Evolutionary conservation across 2,329 filamentous ascomycete species (phyloP).

Genomic region (Epichloe aotearoae): DNA sequence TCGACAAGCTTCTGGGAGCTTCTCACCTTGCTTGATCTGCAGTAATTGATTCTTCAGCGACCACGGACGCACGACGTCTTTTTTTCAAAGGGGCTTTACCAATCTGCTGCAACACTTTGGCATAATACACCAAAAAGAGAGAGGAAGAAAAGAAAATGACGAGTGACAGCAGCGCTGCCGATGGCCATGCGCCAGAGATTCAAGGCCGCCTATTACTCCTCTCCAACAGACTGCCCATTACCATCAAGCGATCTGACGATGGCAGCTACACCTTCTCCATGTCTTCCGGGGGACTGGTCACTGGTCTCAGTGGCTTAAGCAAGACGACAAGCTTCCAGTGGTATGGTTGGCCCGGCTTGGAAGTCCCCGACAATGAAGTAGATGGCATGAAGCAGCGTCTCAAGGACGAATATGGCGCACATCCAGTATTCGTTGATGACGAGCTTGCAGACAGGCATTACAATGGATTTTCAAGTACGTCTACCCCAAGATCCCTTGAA

Average conservation of each 20-base stretch:
- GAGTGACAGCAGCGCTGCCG: conserved; percentile 11
- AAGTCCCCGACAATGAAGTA: conserved; percentile 77
- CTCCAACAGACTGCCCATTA: conserved; percentile 91
- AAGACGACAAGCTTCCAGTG: conserved; percentile 93
- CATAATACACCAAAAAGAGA: background rate
- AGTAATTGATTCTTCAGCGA: background rate
- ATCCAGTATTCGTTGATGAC: conserved; percentile 87
- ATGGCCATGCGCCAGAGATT: conserved; percentile 19
- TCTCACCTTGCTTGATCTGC: background rate
- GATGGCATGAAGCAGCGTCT: conserved; percentile 61
- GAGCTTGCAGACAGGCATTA: conserved; percentile 92
- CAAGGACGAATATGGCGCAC: conserved; percentile 75
- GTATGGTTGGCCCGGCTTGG: conserved; percentile 95
- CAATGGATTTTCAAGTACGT: conserved; percentile 90
- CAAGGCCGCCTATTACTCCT: conserved; percentile 60
- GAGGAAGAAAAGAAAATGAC: conserved; percentile 1
- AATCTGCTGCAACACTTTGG: too few relatives aligned
- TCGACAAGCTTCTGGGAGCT: background rate
- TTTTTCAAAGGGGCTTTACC: too few relatives aligned
- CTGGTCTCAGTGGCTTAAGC: conserved; percentile 77
- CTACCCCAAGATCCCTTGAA: background rate
- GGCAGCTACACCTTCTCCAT: conserved; percentile 88
- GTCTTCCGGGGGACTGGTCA: conserved; percentile 93
- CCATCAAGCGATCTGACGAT: conserved; percentile 86
- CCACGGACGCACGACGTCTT: too few relatives aligned